Evolutionary conservation across 495 filamentous ascomycete species (phyloP), one percentile per base, ranked within the genome.

Genomic region (Clohesyomyces aquaticus): DNA sequence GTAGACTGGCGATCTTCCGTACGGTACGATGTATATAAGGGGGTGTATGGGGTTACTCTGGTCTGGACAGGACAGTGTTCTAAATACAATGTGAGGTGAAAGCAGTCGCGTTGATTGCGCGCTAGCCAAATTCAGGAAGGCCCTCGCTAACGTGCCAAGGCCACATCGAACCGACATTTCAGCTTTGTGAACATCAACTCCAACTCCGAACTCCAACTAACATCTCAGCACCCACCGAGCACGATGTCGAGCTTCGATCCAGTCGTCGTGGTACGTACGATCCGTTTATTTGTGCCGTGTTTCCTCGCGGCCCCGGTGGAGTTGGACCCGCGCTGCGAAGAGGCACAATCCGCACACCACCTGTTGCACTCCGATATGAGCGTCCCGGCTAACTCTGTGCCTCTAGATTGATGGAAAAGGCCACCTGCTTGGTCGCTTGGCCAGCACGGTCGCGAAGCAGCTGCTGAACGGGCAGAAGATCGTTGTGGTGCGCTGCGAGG

Each of bases 401-500:
- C 48, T 9, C 48, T 46, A 16, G 80, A 94, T 98, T 77, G 94
- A 98, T 89, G 94, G 93, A 90, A 98, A 98, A 86, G 94, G 95
- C 82, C 94, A 98, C 83, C 90, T 98, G 77, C 91, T 98, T 79
- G 94, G 94, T 85, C 94, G 94, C 77, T 86, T 98, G 78, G 95
- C 94, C 84, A 94, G 89, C 80, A 97, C 90, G 77, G 93, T 98
- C 74, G 95, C 94, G 77, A 98, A 98, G 86, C 94, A 98, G 85
- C 88, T 98, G 75, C 91, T 98, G 74, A 95, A 90, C 79, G 94
- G 94, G 77, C 95, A 98, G 85, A 96, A 98, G 88, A 93, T 98
- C 80, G 93, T 96, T 67, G 88, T 98, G 66, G 95, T 98, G 77
- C 91, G 94, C 84, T 96, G 91, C 84, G 94, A 98, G 81, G 90